Evolutionary conservation across 495 filamentous ascomycete genomes (phyloP).

Genomic region (Trichoderma erinaceum): DNA sequence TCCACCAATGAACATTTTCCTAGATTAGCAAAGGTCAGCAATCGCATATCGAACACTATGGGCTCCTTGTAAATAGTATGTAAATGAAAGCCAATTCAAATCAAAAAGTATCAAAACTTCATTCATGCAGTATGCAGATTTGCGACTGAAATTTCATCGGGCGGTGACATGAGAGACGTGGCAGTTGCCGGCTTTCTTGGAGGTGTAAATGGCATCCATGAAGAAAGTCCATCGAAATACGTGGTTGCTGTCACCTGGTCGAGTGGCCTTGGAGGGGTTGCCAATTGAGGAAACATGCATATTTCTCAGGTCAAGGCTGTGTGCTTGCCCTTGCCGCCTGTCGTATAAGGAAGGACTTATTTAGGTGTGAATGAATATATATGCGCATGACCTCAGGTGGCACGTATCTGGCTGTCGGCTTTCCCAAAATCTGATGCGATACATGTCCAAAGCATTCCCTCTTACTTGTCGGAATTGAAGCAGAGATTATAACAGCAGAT

Average conservation of each 20-base stretch:
- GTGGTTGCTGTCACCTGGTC: not conserved
- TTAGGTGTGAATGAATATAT: not conserved
- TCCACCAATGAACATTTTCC: conserved; percentile 99
- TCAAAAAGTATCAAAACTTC: not conserved
- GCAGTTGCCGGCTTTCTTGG: not conserved
- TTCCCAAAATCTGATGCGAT: not conserved
- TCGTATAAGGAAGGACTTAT: not conserved
- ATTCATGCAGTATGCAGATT: not conserved
- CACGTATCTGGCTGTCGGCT: not conserved
- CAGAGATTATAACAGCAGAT: not conserved
- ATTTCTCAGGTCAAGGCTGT: not conserved
- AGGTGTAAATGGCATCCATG: not conserved
- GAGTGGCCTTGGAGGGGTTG: not conserved
- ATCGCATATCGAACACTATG: not conserved
- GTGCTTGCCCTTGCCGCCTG: not conserved
- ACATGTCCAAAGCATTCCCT: not conserved
- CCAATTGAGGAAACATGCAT: conserved; percentile 2
- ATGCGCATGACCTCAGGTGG: not conserved
- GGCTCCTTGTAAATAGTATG: not conserved
- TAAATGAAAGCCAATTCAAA: not conserved
- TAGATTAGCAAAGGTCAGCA: conserved; percentile 39
- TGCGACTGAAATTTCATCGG: not conserved
- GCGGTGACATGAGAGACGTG: not conserved
- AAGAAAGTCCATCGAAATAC: not conserved
- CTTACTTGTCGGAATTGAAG: not conserved